phyloP scores from a whole-genome alignment of 2,329 filamentous ascomycete genomes.

The Rosellinia necatrix region DNA sequence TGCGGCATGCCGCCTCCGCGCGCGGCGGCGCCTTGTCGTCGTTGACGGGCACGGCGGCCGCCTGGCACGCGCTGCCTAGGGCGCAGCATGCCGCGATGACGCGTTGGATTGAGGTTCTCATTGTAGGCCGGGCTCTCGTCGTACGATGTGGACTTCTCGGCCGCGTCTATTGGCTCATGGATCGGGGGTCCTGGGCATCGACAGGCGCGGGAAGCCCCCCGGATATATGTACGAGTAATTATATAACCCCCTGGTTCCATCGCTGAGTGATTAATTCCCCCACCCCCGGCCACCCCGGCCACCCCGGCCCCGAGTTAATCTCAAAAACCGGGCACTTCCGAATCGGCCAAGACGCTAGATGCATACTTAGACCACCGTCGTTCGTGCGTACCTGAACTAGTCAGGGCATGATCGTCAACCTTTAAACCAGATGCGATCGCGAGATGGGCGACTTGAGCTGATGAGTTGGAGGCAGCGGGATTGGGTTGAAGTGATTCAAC shows the following conservation, averaged over 20 bases:
- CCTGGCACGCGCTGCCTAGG: constrained; percentile 1
- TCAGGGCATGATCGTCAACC: no score
- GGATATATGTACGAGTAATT: not conserved
- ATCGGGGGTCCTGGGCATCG: not conserved
- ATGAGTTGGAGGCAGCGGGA: no score
- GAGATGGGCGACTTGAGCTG: no score
- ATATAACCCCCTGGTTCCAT: no score
- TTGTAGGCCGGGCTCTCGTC: constrained; percentile 1
- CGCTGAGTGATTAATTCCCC: not conserved
- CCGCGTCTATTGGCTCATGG: not conserved
- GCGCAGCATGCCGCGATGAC: constrained; percentile 19
- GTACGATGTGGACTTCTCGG: not conserved
- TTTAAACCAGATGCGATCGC: no score
- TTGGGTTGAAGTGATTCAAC: no score
- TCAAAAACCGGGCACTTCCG: no score
- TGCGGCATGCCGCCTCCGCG: constrained; percentile 32
- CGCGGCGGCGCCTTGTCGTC: not conserved
- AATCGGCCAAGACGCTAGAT: no score
- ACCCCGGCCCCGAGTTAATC: no score
- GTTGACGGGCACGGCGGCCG: constrained; percentile 11
- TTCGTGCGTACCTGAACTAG: no score
- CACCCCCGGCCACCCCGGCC: not conserved
- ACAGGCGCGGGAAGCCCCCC: not conserved
- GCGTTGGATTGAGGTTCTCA: constrained; percentile 1
- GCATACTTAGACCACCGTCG: no score